These are phyloP conservation scores for Amoeboaphelidium protococcarum DNA, from an alignment of 371 early-diverging fungal species.

Conservation along the genomic window DNA sequence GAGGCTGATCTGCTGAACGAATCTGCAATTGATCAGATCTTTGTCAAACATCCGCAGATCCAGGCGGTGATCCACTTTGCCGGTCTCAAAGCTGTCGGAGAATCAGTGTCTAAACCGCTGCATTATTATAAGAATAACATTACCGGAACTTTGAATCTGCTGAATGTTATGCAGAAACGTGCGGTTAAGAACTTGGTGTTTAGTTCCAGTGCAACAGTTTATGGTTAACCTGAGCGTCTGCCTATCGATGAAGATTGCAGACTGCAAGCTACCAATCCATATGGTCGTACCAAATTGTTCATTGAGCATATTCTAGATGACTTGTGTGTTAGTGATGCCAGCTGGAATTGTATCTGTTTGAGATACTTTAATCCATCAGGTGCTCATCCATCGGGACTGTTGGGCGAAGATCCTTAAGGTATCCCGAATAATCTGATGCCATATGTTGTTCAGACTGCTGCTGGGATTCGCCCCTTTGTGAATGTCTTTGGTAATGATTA, in stretches of 20 bases:
- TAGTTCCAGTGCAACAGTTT: slow-evolving; percentile 63
- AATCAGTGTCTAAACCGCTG: slow-evolving; percentile 50
- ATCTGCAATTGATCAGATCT: slow-evolving; percentile 26
- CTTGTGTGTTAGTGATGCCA: slow-evolving; percentile 26
- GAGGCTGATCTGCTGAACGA: slow-evolving; percentile 38
- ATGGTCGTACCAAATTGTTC: slow-evolving; percentile 59
- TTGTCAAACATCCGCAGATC: slow-evolving; percentile 21
- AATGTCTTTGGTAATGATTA: slow-evolving; percentile 60
- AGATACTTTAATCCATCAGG: slow-evolving; percentile 70
- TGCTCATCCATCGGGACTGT: slow-evolving; percentile 52
- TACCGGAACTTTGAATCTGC: slow-evolving; percentile 39
- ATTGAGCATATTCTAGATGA: slow-evolving; percentile 53
- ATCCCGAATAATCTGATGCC: slow-evolving; percentile 73
- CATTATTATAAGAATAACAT: slow-evolving; percentile 67
- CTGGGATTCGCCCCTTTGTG: slow-evolving; percentile 37
- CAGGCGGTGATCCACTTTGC: slow-evolving; percentile 69
- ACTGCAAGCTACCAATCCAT: slow-evolving; percentile 33
- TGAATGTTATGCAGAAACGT: slow-evolving; percentile 24
- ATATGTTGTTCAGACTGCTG: slow-evolving; percentile 45
- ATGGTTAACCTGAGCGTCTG: slow-evolving; percentile 25
- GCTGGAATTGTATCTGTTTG: slow-evolving; percentile 41
- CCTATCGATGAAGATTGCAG: slow-evolving; percentile 30
- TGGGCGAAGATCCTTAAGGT: slow-evolving; percentile 62
- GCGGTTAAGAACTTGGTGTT: slow-evolving; percentile 46
- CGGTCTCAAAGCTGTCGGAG: slow-evolving; percentile 65